phyloP scores from a whole-genome alignment of 352 stramenopile genomes.

The Pythium apleroticum region DNA sequence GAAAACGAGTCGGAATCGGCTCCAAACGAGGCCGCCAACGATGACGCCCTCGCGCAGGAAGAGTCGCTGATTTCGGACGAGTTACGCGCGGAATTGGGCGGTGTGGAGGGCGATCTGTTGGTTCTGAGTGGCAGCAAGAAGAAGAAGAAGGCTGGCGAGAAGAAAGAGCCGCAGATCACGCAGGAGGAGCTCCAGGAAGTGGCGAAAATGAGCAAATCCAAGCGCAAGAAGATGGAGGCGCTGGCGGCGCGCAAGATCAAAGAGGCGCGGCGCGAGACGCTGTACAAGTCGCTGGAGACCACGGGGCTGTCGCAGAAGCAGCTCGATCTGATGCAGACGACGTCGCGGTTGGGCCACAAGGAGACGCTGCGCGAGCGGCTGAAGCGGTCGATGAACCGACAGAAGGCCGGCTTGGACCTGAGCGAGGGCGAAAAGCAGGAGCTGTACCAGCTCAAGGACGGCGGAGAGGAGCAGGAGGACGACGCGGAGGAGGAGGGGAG shows the following conservation, averaged over 20 bases:
- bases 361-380: constrained; percentile 77
- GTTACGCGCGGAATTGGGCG: constrained; percentile 62
- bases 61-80: constrained; percentile 61
- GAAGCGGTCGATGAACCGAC: constrained; percentile 72
- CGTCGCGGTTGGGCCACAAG: constrained; percentile 76
- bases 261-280: constrained; percentile 62
- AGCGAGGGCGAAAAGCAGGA: constrained; percentile 49
- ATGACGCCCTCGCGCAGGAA: constrained; percentile 9
- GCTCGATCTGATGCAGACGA: constrained; percentile 75
- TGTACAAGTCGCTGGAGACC: constrained; percentile 79
- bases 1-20: constrained; percentile 13
- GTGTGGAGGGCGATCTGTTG: constrained; percentile 55
- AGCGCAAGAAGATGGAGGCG: constrained; percentile 80
- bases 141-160: constrained; percentile 49
- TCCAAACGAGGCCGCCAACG: constrained; percentile 18
- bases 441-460: constrained; percentile 41
- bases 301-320: constrained; percentile 61
- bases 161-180: constrained; percentile 41
- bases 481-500: constrained; percentile 27
- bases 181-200: constrained; percentile 66
- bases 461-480: constrained; percentile 28
- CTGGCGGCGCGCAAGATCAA: constrained; percentile 78
- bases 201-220: constrained; percentile 73
- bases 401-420: constrained; percentile 72
- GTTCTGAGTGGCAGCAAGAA: constrained; percentile 59